Base-by-base conservation (phyloP, 2,329 filamentous ascomycete genomes). In the Balansia obtecta region DNA sequence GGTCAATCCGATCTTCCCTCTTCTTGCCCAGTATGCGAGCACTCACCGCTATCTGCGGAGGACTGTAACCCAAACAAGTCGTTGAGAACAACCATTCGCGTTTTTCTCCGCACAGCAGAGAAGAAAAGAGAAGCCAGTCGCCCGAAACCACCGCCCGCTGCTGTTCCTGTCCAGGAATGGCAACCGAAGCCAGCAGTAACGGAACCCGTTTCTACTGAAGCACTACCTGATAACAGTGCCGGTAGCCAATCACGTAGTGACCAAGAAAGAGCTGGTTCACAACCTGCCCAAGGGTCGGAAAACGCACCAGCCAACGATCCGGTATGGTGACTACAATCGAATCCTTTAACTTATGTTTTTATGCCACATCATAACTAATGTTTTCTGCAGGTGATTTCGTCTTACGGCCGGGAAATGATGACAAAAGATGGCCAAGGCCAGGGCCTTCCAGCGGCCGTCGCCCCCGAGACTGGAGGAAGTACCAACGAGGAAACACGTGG, bases 21-120 rank as follows among this genome's bases (percentile, higher is more conserved):
- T 11, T 85, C 85, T 43, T 98, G 93, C 61, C 91, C 93, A 2
- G 86, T 95, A 52, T 98, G 93, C 77, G 86, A 90, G 56, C 93
- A 98, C 65, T 85, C 82, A 20, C 93, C 93, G 0, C 78, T 98
- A 52, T 88, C 88, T 30, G 79, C 85, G 45, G 86, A 88, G 53
- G 85, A 93, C 57, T 95, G 90, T 73, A 89, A 86, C 54, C 82
- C 88, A 1, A 88, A 95, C 66, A 96, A 95, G 65, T 82, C 85
- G 30, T 73, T 97, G n/a, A 84, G 93, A 57, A 93, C 87, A 27
- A 98, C 93, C 1, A 85, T 97, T 57, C 86, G 87, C 58, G 87
- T 93, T 12, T 98, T 95, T 62, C 70, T 98, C 46, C 86, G 90
- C 60, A 95, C 85, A 0, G 86, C 89, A 58, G 86, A 95, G 66